Base-by-base conservation (phyloP, 2,329 filamentous ascomycete species). In the Cladosporium sp. region DNA sequence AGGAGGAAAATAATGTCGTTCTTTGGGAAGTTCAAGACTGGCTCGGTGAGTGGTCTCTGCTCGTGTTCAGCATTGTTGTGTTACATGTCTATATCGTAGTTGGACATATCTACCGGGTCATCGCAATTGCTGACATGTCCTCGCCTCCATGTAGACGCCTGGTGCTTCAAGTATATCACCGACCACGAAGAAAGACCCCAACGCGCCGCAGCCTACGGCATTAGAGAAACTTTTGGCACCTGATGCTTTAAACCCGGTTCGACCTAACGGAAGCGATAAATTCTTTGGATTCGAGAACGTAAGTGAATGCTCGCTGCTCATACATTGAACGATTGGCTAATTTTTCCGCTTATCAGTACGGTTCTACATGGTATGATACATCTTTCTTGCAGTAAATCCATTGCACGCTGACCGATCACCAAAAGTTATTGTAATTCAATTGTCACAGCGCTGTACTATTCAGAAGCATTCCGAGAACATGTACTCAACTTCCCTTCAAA, bases 231-330 rank as follows among this genome's bases (percentile, higher is more conserved):
- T 95, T 78, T 78, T 99, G 27, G 80, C 84, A 61, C 45, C 24
- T 11, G 86, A 89, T 70, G 86, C 90, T 68, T 84, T 88, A 53
- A 91, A 90, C 3, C 84, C 91, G 2, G 73, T 95, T 59, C 84
- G 89, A 63, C 77, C 80, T 59, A 91, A 97, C 71, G 93, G 93
- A 48, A 96, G 88, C 67, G 93, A 97, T 74, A 95, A 96, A 74
- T 99, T 96, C 75, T 97, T 95, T 73, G 93, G 93, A 13, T 86
- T 97, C 68, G 93, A 99, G 73, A 99, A 99, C 73, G 92, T 97
- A 78, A 73, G 88, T 77, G 32, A 15, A 4, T n/a, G 13, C 32
- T 7, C n/a, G 32, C 32, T 40, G 53, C 41, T 55, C 30, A 57
- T 59, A 54, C 41, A 61, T 47, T 39, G 47, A 43, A 27, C 30